Evolutionary conservation across 345 rosid genomes (phyloP).

Genomic region (Sonneratia caseolaris): DNA sequence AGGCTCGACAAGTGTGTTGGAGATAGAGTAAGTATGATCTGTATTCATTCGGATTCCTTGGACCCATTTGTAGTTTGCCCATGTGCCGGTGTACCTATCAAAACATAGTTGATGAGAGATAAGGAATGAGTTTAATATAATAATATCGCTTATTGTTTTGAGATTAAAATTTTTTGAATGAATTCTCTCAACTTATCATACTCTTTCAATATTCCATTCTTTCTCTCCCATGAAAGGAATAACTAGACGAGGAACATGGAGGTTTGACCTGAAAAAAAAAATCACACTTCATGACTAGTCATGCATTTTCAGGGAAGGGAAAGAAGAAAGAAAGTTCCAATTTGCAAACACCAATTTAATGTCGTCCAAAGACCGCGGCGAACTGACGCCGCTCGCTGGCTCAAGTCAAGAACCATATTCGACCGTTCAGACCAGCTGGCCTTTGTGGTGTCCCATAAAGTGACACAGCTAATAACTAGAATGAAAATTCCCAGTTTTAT

Average conservation of each 20-base stretch:
- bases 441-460: slow-evolving; percentile 1
- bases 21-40: not conserved
- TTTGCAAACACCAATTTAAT: slow-evolving; percentile 4
- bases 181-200: no score
- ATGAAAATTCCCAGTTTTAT: not conserved
- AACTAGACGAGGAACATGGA: not conserved
- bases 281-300: not conserved
- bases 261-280: not conserved
- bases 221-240: no score
- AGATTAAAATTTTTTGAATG: no score
- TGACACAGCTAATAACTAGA: not conserved
- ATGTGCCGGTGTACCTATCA: not conserved
- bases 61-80: not conserved
- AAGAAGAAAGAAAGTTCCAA: slow-evolving; percentile 11
- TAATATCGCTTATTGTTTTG: no score
- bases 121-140: no score
- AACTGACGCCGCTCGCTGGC: slow-evolving; percentile 33
- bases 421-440: not conserved
- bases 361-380: slow-evolving; percentile 42
- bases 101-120: not conserved
- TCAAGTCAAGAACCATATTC: not conserved
- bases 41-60: slow-evolving; percentile 4
- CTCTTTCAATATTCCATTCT: no score
- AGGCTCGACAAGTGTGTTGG: slow-evolving; percentile 1
- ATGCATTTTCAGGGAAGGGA: slow-evolving; percentile 1